Conservation (phyloP, 768 basidiomycete genomes). For the Suillus paluster region DNA sequence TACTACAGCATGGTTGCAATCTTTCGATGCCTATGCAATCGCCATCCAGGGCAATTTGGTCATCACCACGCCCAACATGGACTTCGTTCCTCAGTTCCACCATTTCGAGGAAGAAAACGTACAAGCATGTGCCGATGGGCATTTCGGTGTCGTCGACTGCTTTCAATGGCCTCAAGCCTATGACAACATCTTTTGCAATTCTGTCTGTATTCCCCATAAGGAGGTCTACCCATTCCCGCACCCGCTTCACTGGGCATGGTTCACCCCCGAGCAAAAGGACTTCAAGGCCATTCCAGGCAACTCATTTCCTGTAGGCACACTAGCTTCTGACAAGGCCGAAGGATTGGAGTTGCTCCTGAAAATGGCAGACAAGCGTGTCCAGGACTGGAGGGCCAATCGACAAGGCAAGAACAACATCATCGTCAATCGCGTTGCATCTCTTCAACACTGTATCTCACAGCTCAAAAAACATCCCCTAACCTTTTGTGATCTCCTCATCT, state of each 20-base stretch:
- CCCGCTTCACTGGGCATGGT: conserved; percentile 11
- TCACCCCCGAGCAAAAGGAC: conserved; percentile 5
- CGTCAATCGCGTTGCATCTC: not conserved
- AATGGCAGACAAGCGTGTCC: not conserved
- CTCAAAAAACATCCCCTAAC: not conserved
- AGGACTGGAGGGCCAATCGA: not conserved
- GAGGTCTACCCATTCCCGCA: not conserved
- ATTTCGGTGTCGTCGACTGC: not conserved
- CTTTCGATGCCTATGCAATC: not conserved
- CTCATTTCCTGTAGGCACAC: conserved; percentile 1
- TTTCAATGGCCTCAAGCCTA: too few species aligned
- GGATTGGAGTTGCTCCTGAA: not conserved
- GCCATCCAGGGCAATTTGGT: not conserved
- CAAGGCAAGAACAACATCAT: not conserved
- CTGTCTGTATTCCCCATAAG: not conserved
- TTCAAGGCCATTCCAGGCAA: not conserved
- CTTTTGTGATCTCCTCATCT: not conserved
- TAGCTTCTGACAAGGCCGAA: conserved; percentile 2
- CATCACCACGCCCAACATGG: conserved; percentile 2
- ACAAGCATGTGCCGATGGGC: not conserved
- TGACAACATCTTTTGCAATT: too few species aligned
- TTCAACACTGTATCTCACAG: not conserved
- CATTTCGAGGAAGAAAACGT: not conserved
- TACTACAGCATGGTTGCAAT: not conserved
- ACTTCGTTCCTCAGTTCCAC: not conserved